Conservation (phyloP, 139 green algal species). For the Nannochloris sp. region DNA sequence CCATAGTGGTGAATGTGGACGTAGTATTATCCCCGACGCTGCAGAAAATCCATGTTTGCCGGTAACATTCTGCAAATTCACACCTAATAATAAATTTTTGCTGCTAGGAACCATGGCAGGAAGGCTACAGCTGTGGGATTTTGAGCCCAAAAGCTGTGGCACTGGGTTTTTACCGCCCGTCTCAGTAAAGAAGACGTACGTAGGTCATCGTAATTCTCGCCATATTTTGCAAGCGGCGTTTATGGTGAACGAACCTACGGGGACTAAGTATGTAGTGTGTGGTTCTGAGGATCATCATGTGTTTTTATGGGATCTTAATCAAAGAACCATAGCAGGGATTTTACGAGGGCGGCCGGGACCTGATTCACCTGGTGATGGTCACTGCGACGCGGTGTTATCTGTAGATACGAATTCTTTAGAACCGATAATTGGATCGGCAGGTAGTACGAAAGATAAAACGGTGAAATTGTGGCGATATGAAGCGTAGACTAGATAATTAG, state of each 20-base stretch:
- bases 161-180: neutral
- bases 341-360: slow-evolving; percentile 22
- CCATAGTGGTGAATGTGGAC: slow-evolving; percentile 71
- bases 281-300: slow-evolving; percentile 78
- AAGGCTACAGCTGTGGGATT: slow-evolving; percentile 67
- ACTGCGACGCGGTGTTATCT: slow-evolving; percentile 32
- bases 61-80: slow-evolving; percentile 72
- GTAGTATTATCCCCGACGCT: slow-evolving; percentile 54
- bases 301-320: slow-evolving; percentile 75
- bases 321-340: neutral
- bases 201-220: slow-evolving; percentile 40
- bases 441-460: slow-evolving; percentile 43
- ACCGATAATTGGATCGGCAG: slow-evolving; percentile 34
- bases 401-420: slow-evolving; percentile 1
- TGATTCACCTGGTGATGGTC: slow-evolving; percentile 35
- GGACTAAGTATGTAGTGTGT: slow-evolving; percentile 53
- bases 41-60: slow-evolving; percentile 58
- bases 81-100: slow-evolving; percentile 74
- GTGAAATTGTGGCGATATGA: slow-evolving; percentile 59
- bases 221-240: slow-evolving; percentile 27
- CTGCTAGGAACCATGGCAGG: slow-evolving; percentile 55
- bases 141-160: slow-evolving; percentile 20
- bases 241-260: slow-evolving; percentile 5
- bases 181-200: slow-evolving; percentile 31
- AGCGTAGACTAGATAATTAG: neutral